These are phyloP conservation scores for Coniosporium apollinis DNA, from an alignment of 495 filamentous ascomycete species.

Conservation along the genomic window DNA sequence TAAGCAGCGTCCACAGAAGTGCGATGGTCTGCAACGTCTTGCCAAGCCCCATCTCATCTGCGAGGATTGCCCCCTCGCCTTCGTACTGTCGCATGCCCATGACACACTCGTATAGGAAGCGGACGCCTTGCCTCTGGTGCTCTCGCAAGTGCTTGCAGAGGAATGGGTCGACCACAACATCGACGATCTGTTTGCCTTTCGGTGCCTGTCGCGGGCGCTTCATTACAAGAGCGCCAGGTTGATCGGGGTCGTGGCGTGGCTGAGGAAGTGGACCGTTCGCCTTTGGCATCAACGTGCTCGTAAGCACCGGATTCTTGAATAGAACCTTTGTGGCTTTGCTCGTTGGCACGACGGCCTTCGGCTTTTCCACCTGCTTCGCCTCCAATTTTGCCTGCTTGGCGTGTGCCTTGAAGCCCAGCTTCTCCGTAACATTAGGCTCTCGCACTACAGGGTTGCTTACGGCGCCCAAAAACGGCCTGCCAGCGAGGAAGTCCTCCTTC, in stretches of 20 bases:
- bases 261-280: constrained; percentile 26
- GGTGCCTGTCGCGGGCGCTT: constrained; percentile 38
- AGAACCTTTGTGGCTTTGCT: constrained; percentile 9
- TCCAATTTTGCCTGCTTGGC: constrained; percentile 10
- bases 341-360: constrained; percentile 6
- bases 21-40: constrained; percentile 71
- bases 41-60: constrained; percentile 72
- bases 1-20: constrained; percentile 62
- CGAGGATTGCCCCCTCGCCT: constrained; percentile 60
- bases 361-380: constrained; percentile 10
- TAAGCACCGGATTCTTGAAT: constrained; percentile 47
- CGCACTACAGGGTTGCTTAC: constrained; percentile 11
- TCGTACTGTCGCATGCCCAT: constrained; percentile 62
- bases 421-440: constrained; percentile 3
- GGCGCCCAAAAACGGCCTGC: constrained; percentile 30
- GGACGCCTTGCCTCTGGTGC: constrained; percentile 62
- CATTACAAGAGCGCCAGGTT: constrained; percentile 53
- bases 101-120: constrained; percentile 70
- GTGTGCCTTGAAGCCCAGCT: constrained; percentile 9
- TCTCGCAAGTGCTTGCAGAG: constrained; percentile 48
- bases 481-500: constrained; percentile 47
- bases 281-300: constrained; percentile 32
- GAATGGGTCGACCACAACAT: constrained; percentile 66
- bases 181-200: constrained; percentile 51
- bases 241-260: constrained; percentile 50